Conservation (phyloP, 164 flowering plant species). For the Magnolia officinalis region DNA sequence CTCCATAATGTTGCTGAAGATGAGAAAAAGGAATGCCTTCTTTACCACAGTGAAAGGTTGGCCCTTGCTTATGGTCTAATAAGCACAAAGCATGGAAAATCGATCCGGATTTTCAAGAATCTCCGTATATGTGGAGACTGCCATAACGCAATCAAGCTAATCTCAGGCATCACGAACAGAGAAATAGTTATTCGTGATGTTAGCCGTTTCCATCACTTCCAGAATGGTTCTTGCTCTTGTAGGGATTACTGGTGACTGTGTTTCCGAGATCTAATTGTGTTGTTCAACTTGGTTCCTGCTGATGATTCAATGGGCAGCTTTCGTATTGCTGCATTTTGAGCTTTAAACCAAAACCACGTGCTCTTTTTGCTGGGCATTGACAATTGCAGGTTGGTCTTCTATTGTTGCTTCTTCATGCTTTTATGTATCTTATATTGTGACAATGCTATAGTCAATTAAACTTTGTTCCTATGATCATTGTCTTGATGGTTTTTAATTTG, state of each 20-base stretch:
- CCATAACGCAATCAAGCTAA: slow-evolving; percentile 43
- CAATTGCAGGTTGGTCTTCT: no score
- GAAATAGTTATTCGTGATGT: slow-evolving; percentile 45
- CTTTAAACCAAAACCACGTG: no score
- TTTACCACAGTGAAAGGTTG: slow-evolving; percentile 53
- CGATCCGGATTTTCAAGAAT: slow-evolving; percentile 45
- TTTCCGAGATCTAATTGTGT: neutral
- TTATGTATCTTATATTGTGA: no score
- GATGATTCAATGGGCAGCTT: no score
- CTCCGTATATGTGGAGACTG: slow-evolving; percentile 46
- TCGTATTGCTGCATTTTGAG: no score
- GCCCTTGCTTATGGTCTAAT: slow-evolving; percentile 53
- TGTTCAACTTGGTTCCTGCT: no score
- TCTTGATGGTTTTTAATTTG: no score
- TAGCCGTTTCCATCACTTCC: slow-evolving; percentile 47
- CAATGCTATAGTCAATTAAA: no score
- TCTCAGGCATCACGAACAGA: slow-evolving; percentile 32
- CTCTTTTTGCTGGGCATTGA: no score
- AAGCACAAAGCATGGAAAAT: slow-evolving; percentile 20
- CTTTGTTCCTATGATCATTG: no score
- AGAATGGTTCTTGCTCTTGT: slow-evolving; percentile 45
- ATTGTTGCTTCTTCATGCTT: no score
- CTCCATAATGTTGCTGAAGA: slow-evolving; percentile 40
- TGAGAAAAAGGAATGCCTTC: slow-evolving; percentile 37
- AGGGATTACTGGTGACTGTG: slow-evolving; percentile 42